Percentiles rank a stretch among this genome's conserved stretches.
Evolutionary conservation across 2,329 filamentous ascomycete species (phyloP).

Genomic region (Truncatella angustata): DNA sequence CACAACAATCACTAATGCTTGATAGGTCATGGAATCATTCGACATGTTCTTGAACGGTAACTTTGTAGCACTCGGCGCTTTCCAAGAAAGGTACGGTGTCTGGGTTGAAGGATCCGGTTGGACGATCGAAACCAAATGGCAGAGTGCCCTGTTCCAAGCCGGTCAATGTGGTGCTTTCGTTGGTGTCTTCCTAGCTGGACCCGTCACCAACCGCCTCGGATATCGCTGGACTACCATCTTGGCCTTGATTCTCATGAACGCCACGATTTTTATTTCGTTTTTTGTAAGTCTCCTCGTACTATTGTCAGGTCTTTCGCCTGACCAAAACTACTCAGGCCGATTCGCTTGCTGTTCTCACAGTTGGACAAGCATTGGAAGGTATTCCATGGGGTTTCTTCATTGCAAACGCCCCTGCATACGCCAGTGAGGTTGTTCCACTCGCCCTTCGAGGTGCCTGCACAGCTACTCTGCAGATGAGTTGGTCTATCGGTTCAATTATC

Average conservation of each 20-base stretch:
- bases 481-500: constrained; percentile 60
- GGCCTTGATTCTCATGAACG: constrained; percentile 27
- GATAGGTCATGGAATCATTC: constrained; percentile 48
- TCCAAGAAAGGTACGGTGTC: constrained; percentile 37
- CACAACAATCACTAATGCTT: not conserved
- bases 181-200: constrained; percentile 35
- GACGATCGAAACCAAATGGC: constrained; percentile 40
- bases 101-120: constrained; percentile 9
- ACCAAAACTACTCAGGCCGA: constrained; percentile 16
- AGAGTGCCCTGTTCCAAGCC: constrained; percentile 32
- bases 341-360: constrained; percentile 41
- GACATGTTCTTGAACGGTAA: constrained; percentile 47
- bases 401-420: constrained; percentile 61
- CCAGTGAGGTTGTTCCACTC: constrained; percentile 58
- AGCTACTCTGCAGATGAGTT: constrained; percentile 63
- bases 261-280: constrained; percentile 49
- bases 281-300: constrained; percentile 37
- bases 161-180: constrained; percentile 35
- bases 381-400: constrained; percentile 64
- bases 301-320: not conserved
- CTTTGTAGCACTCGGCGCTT: constrained; percentile 40
- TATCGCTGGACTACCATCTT: constrained; percentile 36
- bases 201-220: constrained; percentile 33
- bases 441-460: constrained; percentile 54
- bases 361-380: constrained; percentile 56